These are phyloP conservation scores for Gossypium ekmanianum DNA, from an alignment of 345 rosid species.

Conservation along the genomic window DNA sequence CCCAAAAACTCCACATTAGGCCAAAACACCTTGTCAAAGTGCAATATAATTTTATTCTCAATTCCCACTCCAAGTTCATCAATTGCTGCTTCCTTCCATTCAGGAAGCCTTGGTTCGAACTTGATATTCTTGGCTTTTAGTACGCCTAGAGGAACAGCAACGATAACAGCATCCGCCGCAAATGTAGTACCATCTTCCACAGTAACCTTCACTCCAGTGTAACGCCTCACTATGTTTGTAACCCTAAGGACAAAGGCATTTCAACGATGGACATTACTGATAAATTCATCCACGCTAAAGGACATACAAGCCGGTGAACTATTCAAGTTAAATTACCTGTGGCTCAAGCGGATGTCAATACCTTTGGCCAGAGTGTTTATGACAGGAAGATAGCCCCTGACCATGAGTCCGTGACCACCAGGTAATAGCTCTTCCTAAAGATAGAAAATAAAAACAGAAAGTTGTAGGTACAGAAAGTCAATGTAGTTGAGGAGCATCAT, in stretches of 20 bases:
- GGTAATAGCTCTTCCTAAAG: slow-evolving; percentile 83
- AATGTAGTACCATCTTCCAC: slow-evolving; percentile 67
- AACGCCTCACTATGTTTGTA: slow-evolving; percentile 56
- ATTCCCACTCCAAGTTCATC: slow-evolving; percentile 83
- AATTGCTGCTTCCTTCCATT: slow-evolving; percentile 95
- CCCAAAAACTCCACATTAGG: slow-evolving; percentile 98
- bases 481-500: not conserved
- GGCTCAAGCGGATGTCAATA: slow-evolving; percentile 76
- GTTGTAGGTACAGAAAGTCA: not conserved
- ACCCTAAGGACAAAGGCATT: slow-evolving; percentile 44
- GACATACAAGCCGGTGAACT: not conserved
- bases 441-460: slow-evolving; percentile 1
- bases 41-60: slow-evolving; percentile 79
- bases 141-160: slow-evolving; percentile 87
- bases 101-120: slow-evolving; percentile 85
- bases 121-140: slow-evolving; percentile 56
- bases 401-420: slow-evolving; percentile 99
- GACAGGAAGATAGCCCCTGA: slow-evolving; percentile 92
- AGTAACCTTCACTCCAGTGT: slow-evolving; percentile 76
- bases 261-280: not conserved
- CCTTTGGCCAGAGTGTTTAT: slow-evolving; percentile 95
- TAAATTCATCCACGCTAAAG: not conserved
- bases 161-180: slow-evolving; percentile 74
- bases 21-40: slow-evolving; percentile 89
- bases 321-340: slow-evolving; percentile 46